Percentiles rank a stretch among this genome's conserved stretches.
These are phyloP conservation scores for Colletotrichum sp. DNA, from an alignment of 2,329 filamentous ascomycete species.

Conservation along the genomic window DNA sequence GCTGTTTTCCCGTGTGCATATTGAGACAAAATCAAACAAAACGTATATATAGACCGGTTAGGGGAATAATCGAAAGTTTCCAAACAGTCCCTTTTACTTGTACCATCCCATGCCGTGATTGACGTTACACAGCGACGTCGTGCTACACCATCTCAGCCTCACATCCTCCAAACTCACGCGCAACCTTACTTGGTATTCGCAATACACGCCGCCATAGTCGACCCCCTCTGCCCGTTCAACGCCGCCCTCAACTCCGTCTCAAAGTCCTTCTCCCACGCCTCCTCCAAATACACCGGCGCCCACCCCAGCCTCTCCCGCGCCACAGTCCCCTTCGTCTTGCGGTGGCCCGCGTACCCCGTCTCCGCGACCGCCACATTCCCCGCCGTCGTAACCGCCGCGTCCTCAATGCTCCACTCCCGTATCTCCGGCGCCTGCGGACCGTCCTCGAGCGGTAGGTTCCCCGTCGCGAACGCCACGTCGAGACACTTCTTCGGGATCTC, in stretches of 20 bases:
- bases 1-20: constrained; percentile 14
- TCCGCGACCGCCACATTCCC: constrained; percentile 16
- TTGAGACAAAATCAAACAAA: neutral
- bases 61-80: neutral
- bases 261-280: constrained; percentile 9
- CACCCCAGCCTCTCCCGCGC: neutral
- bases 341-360: constrained; percentile 3
- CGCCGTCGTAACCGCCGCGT: constrained; percentile 15
- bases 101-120: neutral
- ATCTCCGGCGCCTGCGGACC: constrained; percentile 7
- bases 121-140: neutral
- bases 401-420: neutral
- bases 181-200: neutral
- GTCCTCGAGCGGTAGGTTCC: constrained; percentile 4
- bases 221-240: neutral
- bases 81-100: neutral
- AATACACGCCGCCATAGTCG: neutral
- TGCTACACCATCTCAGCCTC: neutral
- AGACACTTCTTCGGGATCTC: constrained; percentile 14
- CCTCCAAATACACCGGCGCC: neutral
- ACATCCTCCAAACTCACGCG: neutral
- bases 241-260: constrained; percentile 9
- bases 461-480: constrained; percentile 18
- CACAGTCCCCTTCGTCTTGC: neutral
- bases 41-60: neutral